These are phyloP conservation scores for Afroboletus lepidellus DNA, from an alignment of 1,284 basidiomycete species.

Conservation along the genomic window DNA sequence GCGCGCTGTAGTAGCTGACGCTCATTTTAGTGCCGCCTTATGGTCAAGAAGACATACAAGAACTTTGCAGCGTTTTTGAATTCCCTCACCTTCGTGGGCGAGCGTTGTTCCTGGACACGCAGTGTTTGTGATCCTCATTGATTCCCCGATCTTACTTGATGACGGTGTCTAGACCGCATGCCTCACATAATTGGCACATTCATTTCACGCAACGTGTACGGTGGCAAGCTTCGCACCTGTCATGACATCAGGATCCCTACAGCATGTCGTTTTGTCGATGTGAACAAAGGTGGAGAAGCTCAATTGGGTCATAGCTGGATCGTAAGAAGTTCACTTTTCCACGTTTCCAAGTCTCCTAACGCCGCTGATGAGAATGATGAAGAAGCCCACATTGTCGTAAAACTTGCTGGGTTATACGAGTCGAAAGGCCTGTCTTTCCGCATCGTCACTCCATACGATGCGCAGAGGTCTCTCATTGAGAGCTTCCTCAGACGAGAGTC, in stretches of 20 bases:
- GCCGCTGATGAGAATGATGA: conserved; percentile 16
- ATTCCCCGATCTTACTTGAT: background rate
- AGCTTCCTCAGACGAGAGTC: conserved; percentile 39
- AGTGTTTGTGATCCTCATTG: conserved; percentile 37
- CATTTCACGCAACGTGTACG: conserved; percentile 47
- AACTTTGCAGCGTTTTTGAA: conserved; percentile 47
- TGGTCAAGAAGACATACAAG: conserved; percentile 42
- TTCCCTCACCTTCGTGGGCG: conserved; percentile 37
- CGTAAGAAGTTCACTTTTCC: conserved; percentile 13
- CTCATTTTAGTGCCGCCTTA: conserved; percentile 44
- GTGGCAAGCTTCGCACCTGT: conserved; percentile 21
- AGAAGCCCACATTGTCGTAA: conserved; percentile 28
- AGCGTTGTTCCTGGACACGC: conserved; percentile 39
- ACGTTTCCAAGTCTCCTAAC: background rate
- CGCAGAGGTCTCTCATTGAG: conserved; percentile 56
- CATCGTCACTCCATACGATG: conserved; percentile 72
- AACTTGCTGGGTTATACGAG: conserved; percentile 21
- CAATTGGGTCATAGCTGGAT: conserved; percentile 26
- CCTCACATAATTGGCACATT: conserved; percentile 47
- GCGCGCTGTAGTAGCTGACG: conserved; percentile 1
- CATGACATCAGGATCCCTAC: conserved; percentile 10
- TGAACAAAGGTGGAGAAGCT: conserved; percentile 25
- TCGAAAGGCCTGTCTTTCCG: conserved; percentile 36
- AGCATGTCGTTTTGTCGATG: conserved; percentile 31
- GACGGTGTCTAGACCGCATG: conserved; percentile 45